Evolutionary conservation across 148 eudicot genomes (phyloP).

Genomic region (Heliamphora exappendiculata): DNA sequence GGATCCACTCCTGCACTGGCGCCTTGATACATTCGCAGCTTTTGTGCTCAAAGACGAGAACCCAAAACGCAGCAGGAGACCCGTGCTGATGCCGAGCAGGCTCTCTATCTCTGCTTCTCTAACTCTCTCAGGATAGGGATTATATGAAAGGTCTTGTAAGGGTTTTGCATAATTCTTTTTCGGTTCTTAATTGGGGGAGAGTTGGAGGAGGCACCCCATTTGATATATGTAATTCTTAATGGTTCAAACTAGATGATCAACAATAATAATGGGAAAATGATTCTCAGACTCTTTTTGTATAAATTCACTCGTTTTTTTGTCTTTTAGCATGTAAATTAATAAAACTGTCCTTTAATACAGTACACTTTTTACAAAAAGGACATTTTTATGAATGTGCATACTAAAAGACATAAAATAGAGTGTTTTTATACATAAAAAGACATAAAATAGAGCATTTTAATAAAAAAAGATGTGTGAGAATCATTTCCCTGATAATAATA

Average conservation of each 20-base stretch:
- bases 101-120: background rate
- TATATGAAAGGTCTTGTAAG: background rate
- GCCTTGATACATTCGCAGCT: background rate
- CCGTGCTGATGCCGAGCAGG: background rate
- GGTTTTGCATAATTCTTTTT: conserved; percentile 2
- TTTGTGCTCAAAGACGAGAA: background rate
- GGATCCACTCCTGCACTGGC: background rate
- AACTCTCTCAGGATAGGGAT: background rate
- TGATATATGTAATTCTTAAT: background rate
- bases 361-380: too few relatives aligned
- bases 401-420: too few relatives aligned
- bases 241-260: background rate
- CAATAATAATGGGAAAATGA: too few relatives aligned
- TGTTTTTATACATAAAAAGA: too few relatives aligned
- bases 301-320: too few relatives aligned
- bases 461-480: too few relatives aligned
- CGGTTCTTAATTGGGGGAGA: background rate
- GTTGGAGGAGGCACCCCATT: conserved; percentile 9
- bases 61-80: background rate
- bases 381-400: too few relatives aligned
- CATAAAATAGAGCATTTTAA: too few relatives aligned
- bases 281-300: too few relatives aligned
- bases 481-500: too few relatives aligned
- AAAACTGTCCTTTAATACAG: too few relatives aligned
- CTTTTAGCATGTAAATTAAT: too few relatives aligned